phyloP scores from a whole-genome alignment of 164 flowering plant genomes.

The Hamamelis virginiana region DNA sequence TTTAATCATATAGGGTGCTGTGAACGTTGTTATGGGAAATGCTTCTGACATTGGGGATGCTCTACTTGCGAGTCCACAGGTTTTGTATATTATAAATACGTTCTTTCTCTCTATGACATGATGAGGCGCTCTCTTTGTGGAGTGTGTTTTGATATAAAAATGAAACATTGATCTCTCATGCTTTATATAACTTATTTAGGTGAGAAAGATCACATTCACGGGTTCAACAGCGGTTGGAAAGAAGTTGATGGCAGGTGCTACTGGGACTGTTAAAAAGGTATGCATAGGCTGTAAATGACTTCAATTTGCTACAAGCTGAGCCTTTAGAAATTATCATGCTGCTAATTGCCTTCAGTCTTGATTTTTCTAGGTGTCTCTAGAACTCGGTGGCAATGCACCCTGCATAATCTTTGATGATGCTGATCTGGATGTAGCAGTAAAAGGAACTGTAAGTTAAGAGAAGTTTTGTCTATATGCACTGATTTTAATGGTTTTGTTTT shows the following conservation, averaged over 20 bases:
- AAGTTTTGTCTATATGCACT: neutral
- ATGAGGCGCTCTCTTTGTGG: neutral
- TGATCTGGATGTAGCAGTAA: constrained; percentile 90
- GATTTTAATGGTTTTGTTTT: neutral
- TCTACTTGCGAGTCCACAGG: constrained; percentile 81
- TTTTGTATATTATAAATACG: constrained; percentile 16
- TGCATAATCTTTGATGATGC: constrained; percentile 98
- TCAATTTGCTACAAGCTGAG: neutral
- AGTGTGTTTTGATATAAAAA: neutral
- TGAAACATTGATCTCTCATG: neutral
- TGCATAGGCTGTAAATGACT: neutral
- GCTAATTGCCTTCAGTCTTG: constrained; percentile 12
- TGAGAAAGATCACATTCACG: constrained; percentile 93
- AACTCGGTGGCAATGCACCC: constrained; percentile 99
- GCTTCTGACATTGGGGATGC: constrained; percentile 90
- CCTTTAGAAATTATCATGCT: neutral
- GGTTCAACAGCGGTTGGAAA: constrained; percentile 99
- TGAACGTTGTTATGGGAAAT: constrained; percentile 96
- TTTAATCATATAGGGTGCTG: constrained; percentile 58
- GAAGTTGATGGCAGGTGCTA: constrained; percentile 95
- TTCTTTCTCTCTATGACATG: neutral
- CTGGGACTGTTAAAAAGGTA: constrained; percentile 91
- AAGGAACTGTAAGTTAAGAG: constrained; percentile 77
- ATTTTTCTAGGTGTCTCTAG: constrained; percentile 70
- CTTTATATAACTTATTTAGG: constrained; percentile 39